Conservation (phyloP, 176 grass and related monocot species). For the Juncus inflexus region DNA sequence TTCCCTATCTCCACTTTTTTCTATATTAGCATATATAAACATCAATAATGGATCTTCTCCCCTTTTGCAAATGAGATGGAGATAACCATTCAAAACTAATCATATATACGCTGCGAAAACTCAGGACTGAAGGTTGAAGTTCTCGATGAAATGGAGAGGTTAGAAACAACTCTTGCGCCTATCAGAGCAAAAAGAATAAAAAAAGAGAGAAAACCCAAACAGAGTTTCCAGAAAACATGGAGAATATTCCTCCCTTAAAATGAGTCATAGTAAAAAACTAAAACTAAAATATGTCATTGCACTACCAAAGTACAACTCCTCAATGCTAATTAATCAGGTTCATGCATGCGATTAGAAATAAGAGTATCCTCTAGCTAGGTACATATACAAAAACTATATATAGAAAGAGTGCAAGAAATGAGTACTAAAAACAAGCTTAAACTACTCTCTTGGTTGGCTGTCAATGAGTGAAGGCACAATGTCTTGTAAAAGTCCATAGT, state of each 20-base stretch:
- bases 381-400: constrained; percentile 31
- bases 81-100: too few relatives aligned
- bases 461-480: constrained; percentile 59
- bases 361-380: constrained; percentile 18
- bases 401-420: constrained; percentile 24
- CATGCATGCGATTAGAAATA: constrained; percentile 25
- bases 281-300: constrained; percentile 27
- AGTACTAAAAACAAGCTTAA: constrained; percentile 8
- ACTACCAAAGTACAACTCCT: constrained; percentile 14
- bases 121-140: too few relatives aligned
- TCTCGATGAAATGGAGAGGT: too few relatives aligned
- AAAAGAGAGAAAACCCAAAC: constrained; percentile 12
- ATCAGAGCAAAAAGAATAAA: constrained; percentile 1
- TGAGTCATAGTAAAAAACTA: constrained; percentile 19
- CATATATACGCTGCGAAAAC: too few relatives aligned
- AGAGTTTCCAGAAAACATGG: constrained; percentile 33
- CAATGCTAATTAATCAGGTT: constrained; percentile 16
- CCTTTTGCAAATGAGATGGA: too few relatives aligned
- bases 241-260: constrained; percentile 34
- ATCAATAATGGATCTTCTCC: background rate
- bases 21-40: constrained; percentile 1
- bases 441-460: constrained; percentile 21
- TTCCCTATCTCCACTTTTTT: background rate
- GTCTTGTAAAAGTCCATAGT: constrained; percentile 89
- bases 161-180: too few relatives aligned